Evolutionary conservation across 73 alveolate genomes (phyloP).

Genomic region (Uronychia binucleata): DNA sequence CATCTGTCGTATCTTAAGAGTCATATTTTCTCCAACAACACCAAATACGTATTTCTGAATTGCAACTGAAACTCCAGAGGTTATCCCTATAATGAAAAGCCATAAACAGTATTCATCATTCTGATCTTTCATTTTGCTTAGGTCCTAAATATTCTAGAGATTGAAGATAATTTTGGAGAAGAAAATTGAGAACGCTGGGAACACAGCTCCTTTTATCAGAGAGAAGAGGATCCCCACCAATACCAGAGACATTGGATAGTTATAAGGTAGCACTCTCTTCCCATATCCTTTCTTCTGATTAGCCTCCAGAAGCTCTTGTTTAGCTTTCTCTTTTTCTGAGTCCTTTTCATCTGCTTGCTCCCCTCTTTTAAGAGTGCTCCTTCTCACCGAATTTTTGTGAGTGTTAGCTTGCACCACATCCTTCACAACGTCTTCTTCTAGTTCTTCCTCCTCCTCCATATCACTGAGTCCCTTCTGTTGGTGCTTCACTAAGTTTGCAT

Average conservation of each 20-base stretch:
- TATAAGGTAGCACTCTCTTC: conserved; percentile 6
- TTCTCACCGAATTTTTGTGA: not conserved
- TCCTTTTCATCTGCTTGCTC: not conserved
- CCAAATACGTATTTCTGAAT: conserved; percentile 44
- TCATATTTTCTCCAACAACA: conserved; percentile 61
- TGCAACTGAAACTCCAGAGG: conserved; percentile 10
- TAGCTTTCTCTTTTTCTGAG: not conserved
- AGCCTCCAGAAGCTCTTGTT: not conserved
- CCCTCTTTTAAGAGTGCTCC: not conserved
- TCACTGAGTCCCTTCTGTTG: conserved; percentile 15
- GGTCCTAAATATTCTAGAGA: conserved; percentile 13
- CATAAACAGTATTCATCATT: conserved; percentile 23
- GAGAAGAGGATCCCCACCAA: conserved; percentile 17
- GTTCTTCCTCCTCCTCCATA: not conserved
- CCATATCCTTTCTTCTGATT: conserved; percentile 27
- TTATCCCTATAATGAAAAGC: conserved; percentile 26
- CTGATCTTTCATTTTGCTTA: not conserved
- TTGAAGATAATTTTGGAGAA: conserved; percentile 25
- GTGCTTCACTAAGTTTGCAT: conserved; percentile 64
- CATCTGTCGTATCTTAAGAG: conserved; percentile 29
- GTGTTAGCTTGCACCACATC: not conserved
- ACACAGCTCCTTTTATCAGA: conserved; percentile 38
- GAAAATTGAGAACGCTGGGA: conserved; percentile 56
- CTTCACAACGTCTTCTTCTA: not conserved
- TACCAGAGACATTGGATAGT: not conserved